Evolutionary conservation across 202 grass and related monocot species (phyloP).

Genomic region (Bolboschoenoplectus hybrid): DNA sequence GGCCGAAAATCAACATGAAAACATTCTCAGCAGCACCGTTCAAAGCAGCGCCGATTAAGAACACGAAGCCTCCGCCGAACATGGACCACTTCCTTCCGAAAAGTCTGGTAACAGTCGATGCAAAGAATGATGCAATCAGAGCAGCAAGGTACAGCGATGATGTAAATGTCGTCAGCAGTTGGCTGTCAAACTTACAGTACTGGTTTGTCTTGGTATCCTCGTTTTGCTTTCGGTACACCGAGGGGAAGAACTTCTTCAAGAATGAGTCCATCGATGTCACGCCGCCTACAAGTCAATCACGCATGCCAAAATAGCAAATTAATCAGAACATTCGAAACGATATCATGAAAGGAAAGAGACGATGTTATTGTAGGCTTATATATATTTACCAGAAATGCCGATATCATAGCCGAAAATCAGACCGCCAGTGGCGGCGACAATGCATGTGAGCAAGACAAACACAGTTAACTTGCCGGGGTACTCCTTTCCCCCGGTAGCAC

Average conservation of each 20-base stretch:
- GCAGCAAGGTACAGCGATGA: slow-evolving; percentile 80
- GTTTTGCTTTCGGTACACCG: slow-evolving; percentile 60
- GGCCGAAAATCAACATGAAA: slow-evolving; percentile 75
- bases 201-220: slow-evolving; percentile 42
- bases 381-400: slow-evolving; percentile 60
- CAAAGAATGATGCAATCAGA: slow-evolving; percentile 73
- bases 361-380: background rate
- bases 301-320: background rate
- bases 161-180: slow-evolving; percentile 67
- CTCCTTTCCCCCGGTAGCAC: slow-evolving; percentile 52
- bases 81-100: slow-evolving; percentile 88
- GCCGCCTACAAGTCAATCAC: slow-evolving; percentile 46
- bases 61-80: slow-evolving; percentile 68
- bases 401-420: slow-evolving; percentile 83
- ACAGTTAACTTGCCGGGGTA: slow-evolving; percentile 78
- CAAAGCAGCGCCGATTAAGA: slow-evolving; percentile 68
- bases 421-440: slow-evolving; percentile 70
- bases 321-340: background rate
- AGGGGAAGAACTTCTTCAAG: slow-evolving; percentile 70
- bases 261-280: slow-evolving; percentile 73
- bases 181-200: slow-evolving; percentile 88
- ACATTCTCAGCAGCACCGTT: slow-evolving; percentile 69
- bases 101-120: slow-evolving; percentile 60
- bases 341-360: background rate
- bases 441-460: slow-evolving; percentile 66